A percentile compares a stretch with the other conserved stretches of the same genome.
Evolutionary conservation across 768 basidiomycete species (phyloP).

Genomic region (Russula sp.): DNA sequence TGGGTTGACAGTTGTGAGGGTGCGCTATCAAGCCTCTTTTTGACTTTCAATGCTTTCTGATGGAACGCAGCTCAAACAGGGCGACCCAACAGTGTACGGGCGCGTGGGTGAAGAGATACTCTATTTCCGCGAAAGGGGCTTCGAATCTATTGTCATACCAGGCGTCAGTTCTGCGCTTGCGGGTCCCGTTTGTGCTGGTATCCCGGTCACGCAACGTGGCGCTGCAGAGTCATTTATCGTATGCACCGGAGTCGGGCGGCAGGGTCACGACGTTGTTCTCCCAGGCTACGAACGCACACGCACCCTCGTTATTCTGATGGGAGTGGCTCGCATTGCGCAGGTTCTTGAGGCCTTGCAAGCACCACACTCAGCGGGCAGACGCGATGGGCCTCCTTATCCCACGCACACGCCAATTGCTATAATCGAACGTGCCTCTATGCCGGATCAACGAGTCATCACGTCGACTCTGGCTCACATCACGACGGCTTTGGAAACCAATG

Average conservation of each 20-base stretch:
- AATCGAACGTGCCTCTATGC: conserved; percentile 90
- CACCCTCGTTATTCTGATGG: conserved; percentile 89
- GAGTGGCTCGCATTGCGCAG: conserved; percentile 75
- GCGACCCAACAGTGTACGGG: conserved; percentile 93
- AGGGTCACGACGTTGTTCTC: conserved; percentile 74
- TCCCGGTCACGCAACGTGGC: conserved; percentile 93
- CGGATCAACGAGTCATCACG: conserved; percentile 79
- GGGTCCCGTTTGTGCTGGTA: conserved; percentile 81
- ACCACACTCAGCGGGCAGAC: conserved; percentile 21
- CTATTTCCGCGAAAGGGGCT: conserved; percentile 82
- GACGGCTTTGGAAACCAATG: conserved; percentile 60
- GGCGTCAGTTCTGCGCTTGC: conserved; percentile 88
- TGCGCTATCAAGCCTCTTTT: conserved; percentile 31
- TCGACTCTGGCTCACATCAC: conserved; percentile 72
- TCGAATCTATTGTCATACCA: conserved; percentile 78
- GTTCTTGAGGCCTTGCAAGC: conserved; percentile 56
- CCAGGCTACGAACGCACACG: conserved; percentile 80
- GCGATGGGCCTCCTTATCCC: conserved; percentile 61
- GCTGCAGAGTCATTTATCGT: conserved; percentile 85
- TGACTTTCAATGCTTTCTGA: not conserved
- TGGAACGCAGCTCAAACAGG: conserved; percentile 76
- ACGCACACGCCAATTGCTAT: conserved; percentile 77
- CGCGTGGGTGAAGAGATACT: conserved; percentile 92
- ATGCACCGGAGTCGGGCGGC: conserved; percentile 89
- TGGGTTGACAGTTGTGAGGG: conserved; percentile 83